phyloP scores from a whole-genome alignment of 2,329 filamentous ascomycete genomes.

The Fusarium euwallaceae region DNA sequence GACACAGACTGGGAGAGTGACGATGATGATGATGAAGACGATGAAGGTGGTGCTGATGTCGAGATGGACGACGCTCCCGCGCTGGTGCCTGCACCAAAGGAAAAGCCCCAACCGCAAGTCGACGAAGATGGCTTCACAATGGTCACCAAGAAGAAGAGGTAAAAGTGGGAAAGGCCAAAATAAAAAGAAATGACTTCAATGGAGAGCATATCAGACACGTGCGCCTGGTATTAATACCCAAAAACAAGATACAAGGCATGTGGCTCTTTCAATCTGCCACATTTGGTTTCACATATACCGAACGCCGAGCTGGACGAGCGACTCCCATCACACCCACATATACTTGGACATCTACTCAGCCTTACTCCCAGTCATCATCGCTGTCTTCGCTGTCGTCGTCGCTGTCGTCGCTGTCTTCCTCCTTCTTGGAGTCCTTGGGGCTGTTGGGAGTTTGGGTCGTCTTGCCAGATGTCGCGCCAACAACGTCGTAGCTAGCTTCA shows the following conservation, averaged over 20 bases:
- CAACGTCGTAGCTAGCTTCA: slow-evolving; percentile 95
- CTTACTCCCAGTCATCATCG: slow-evolving; percentile 82
- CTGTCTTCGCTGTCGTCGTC: slow-evolving; percentile 50
- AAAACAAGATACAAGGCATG: slow-evolving; percentile 41
- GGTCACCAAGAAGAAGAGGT: slow-evolving; percentile 77
- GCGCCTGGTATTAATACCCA: slow-evolving; percentile 47
- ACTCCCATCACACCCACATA: slow-evolving; percentile 34
- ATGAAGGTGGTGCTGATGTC: slow-evolving; percentile 68
- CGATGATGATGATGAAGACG: slow-evolving; percentile 72
- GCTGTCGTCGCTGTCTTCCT: slow-evolving; percentile 49
- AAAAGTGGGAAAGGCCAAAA: slow-evolving; percentile 46
- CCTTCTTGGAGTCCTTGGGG: slow-evolving; percentile 69
- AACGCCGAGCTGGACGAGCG: slow-evolving; percentile 50
- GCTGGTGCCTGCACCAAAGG: slow-evolving; percentile 68
- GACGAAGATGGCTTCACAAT: slow-evolving; percentile 87
- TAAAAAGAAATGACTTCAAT: neutral
- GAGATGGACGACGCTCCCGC: slow-evolving; percentile 79
- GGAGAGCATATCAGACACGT: slow-evolving; percentile 27
- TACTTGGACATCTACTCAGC: slow-evolving; percentile 14
- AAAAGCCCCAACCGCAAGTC: slow-evolving; percentile 77
- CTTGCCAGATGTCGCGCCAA: slow-evolving; percentile 81
- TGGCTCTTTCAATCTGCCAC: slow-evolving; percentile 36
- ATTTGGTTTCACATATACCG: slow-evolving; percentile 43
- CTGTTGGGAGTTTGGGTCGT: slow-evolving; percentile 82
- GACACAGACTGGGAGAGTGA: slow-evolving; percentile 74